Base-by-base conservation (phyloP, 1,284 basidiomycete species). In the Irpex sp. region DNA sequence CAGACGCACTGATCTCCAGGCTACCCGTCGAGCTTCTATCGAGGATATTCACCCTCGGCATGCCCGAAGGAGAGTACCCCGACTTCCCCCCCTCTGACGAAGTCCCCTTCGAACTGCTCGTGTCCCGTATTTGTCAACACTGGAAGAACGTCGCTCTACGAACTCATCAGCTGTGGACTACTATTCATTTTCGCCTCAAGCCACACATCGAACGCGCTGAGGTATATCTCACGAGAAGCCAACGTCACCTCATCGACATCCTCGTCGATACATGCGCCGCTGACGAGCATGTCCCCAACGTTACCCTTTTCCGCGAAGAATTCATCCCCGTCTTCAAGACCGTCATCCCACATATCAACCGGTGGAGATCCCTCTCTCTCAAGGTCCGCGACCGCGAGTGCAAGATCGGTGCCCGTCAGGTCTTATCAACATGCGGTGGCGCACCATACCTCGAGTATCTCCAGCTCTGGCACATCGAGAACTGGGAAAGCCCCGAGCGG, bases 401-500 rank as follows among this genome's bases (percentile, higher is more conserved):
- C 73, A 87, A 87, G 72, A 72, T 73, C 49, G 73, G 74, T 54
- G 85, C 85, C 1, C 79, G 84, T 53, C 71, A 76, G n/a, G 76
- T 78, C 66, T 76, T 86, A 36, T 77, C 77, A 63, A 75, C 71
- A 9, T 84, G 83, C 67, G 81, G 80, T 5, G 74, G 80, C 46
- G 84, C 83, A 0, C 81, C 81, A 36, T 71, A 72, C 56, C 80
- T 88, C 59, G 79, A 83, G 70, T 83, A 81, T 4, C 78, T 87
- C 50, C 83, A 87, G 71, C 77, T 88, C 8, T 88, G 86, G 72
- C 86, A 87, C 71, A 85, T 86, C 66, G 82, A 86, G 68, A 78
- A 85, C 66, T 87, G 80, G 71, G 70, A 74, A 39, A 80, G 76
- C n/a, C 69, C 79, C 0, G 79, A 83, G 63, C 77, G 80, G 59